These are phyloP conservation scores for Rhizophora apiculata DNA, from an alignment of 345 rosid genomes.

Conservation along the genomic window DNA sequence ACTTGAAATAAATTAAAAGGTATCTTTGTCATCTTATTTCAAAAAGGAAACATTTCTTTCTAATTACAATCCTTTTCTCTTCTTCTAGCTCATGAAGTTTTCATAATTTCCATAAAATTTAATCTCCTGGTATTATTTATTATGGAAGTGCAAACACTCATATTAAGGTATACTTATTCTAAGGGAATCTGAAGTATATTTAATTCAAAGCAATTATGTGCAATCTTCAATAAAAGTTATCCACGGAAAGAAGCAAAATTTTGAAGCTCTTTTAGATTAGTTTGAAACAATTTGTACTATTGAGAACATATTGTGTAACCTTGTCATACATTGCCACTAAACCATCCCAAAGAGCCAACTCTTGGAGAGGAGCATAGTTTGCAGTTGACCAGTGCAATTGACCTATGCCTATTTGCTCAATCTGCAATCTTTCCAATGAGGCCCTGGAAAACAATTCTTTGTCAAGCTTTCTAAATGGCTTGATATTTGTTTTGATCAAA, in stretches of 20 bases:
- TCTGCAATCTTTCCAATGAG: conserved; percentile 69
- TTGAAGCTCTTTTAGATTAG: conserved; percentile 1
- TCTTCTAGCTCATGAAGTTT: no score
- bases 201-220: no score
- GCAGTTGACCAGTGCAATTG: conserved; percentile 96
- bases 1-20: no score
- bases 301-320: conserved; percentile 43
- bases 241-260: not conserved
- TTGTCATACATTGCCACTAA: conserved; percentile 81
- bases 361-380: conserved; percentile 82
- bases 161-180: no score
- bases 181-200: no score
- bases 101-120: no score
- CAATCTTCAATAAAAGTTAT: no score
- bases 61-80: no score
- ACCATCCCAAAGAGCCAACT: conserved; percentile 80
- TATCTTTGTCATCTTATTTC: no score
- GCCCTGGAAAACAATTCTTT: conserved; percentile 40
- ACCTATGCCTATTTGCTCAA: conserved; percentile 79
- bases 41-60: no score
- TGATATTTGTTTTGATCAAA: not conserved
- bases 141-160: no score
- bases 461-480: not conserved
- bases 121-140: no score
- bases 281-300: not conserved